Percentiles rank a stretch among this genome's conserved stretches.
Conservation (phyloP, 805 yeast genomes). For the Candida adriatica region DNA sequence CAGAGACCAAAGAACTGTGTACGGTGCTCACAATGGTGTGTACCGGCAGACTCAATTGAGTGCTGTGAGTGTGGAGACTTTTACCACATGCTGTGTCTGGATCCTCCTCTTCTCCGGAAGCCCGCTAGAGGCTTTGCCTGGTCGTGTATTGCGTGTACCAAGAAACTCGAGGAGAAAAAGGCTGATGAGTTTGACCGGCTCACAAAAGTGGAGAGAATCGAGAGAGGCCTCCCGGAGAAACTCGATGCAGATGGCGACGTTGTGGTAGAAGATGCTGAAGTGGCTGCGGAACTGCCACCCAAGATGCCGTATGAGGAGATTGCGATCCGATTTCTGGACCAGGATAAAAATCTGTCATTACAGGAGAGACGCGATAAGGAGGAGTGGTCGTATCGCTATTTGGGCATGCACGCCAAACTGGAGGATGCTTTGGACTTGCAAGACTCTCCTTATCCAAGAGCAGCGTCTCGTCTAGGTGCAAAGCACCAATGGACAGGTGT, state of each 20-base stretch:
- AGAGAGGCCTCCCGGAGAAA: neutral
- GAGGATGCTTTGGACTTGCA: slow-evolving; percentile 75
- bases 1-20: slow-evolving; percentile 64
- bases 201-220: neutral
- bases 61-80: slow-evolving; percentile 71
- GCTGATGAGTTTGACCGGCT: slow-evolving; percentile 12
- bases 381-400: slow-evolving; percentile 77
- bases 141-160: slow-evolving; percentile 80
- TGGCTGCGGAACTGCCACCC: slow-evolving; percentile 1
- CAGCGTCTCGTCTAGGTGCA: slow-evolving; percentile 68
- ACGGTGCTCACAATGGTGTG: slow-evolving; percentile 82
- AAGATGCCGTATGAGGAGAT: slow-evolving; percentile 49
- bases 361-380: slow-evolving; percentile 47
- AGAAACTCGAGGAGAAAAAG: slow-evolving; percentile 27
- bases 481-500: slow-evolving; percentile 66
- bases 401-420: slow-evolving; percentile 66
- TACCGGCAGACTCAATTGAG: slow-evolving; percentile 59
- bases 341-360: slow-evolving; percentile 35
- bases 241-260: neutral
- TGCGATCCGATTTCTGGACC: slow-evolving; percentile 45
- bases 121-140: slow-evolving; percentile 88
- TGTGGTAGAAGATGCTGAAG: neutral
- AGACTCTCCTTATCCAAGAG: slow-evolving; percentile 76
- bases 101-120: slow-evolving; percentile 73
- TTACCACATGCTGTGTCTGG: slow-evolving; percentile 79